Evolutionary conservation across 176 grass and related monocot genomes (phyloP).

Genomic region (Hsuehochloa calcarea): DNA sequence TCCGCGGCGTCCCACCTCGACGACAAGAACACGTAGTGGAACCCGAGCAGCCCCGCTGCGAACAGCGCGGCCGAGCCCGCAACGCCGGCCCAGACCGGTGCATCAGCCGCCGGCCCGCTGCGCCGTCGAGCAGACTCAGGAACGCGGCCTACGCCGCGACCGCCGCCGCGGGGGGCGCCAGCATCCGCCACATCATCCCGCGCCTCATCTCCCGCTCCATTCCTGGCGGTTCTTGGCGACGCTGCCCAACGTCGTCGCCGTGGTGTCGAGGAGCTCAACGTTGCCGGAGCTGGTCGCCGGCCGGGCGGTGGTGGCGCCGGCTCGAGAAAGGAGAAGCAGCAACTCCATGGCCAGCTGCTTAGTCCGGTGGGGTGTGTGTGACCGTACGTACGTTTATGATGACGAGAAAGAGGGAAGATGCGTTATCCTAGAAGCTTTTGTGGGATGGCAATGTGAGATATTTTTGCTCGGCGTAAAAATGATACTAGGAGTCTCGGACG

Average conservation of each 20-base stretch:
- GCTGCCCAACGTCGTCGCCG: background rate
- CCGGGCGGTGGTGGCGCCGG: background rate
- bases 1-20: constrained; percentile 41
- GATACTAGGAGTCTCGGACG: too few species aligned
- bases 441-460: background rate
- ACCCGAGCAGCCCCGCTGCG: constrained; percentile 17
- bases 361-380: background rate
- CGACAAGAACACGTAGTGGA: constrained; percentile 54
- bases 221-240: background rate
- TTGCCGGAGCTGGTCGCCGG: constrained; percentile 34
- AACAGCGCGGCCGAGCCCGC: constrained; percentile 37
- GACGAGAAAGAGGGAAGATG: background rate
- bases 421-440: constrained; percentile 39
- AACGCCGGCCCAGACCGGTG: constrained; percentile 18
- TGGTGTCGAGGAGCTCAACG: constrained; percentile 22
- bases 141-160: constrained; percentile 32
- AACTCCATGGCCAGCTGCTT: constrained; percentile 23
- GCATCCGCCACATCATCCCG: constrained; percentile 49
- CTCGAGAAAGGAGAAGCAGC: constrained; percentile 29
- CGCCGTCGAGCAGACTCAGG: constrained; percentile 34
- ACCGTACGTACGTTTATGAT: background rate
- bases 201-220: constrained; percentile 42
- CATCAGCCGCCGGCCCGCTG: background rate
- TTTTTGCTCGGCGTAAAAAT: background rate
- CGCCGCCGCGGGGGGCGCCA: constrained; percentile 23